Evolutionary conservation across 768 basidiomycete species (phyloP), one percentile per base, ranked within the genome.

Genomic region (Chalciporus sphaerocephalus): DNA sequence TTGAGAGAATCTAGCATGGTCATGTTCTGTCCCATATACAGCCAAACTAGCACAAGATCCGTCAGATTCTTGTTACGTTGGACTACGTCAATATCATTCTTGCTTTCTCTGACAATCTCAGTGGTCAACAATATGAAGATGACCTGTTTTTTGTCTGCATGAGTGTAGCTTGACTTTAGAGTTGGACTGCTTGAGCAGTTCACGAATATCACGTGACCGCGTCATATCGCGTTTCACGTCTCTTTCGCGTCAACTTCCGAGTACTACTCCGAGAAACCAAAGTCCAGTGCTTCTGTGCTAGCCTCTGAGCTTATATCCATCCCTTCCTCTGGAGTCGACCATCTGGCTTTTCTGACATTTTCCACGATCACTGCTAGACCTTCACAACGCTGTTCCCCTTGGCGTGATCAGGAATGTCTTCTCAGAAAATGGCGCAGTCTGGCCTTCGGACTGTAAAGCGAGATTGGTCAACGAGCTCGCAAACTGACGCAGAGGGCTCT

Each of bases 381-480:
- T 15, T 32, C 33, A 13, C 16, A 21, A 18, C 24, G 36, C 22
- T 17, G 22, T 20, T 18, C 30, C n/a, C 8, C 13, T 42, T 17
- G 18, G 17, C 38, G 43, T 33, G 38, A 40, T 42, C 7, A 18
- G 17, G 20, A 16, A 66, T 67, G 65, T 53, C 52, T 30, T 66
- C 65, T 53, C 52, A 65, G 21, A 72, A 69, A 46, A 46, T 40
- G 17, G 49, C 69, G 13, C 70, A 70, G 53, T 88, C 86, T 1
- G 87, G 86, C 1, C 73, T 89, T 18, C 67, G 76, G 27, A 72
- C 74, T 1, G 50, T 87, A 36, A 72, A 73, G 51, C 76, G 87
- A 47, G 80, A 88, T 61, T 89, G 79, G 60, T 85, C 83, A 1
- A 58, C 59, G 12, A 69, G 69, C 37, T 73, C 74, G 2, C 71